Evolutionary conservation across 495 filamentous ascomycete species (phyloP), one percentile per base, ranked within the genome.

Genomic region (Hyaloscypha finlandica): DNA sequence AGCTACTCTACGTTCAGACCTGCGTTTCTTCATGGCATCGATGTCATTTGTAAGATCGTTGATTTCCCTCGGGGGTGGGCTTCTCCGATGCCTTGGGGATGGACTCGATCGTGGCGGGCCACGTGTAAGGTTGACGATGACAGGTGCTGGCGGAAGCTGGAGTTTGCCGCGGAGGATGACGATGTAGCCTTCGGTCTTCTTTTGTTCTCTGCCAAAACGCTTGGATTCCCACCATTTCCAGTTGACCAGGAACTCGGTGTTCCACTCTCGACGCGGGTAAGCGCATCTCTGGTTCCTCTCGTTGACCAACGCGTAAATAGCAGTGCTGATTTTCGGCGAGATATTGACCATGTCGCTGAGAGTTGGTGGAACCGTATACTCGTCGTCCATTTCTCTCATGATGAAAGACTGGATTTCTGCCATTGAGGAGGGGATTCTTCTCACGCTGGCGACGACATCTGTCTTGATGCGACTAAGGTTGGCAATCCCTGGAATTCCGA

Each of bases 111-210:
- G 25, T 25, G 25, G 25, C 25, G 25, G 25, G 25, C 25, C 25
- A 25, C 25, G 25, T 25, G 25, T 25, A 25, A 25, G 25, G 25
- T 25, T 25, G 25, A 25, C 25, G 25, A 25, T 25, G 25, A 25
- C 42, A 48, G 53, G 53, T 12, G 53, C 1, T 25, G 22, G 53
- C 1, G 20, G 53, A 6, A 5, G 2, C 1, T 32, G 16, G 29
- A 20, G 29, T 33, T 19, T n/a, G 30, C 56, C 56, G 8, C 31
- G 6, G 31, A 59, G 30, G n/a, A 59, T 59, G 22, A 59, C 56
- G 9, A 59, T 59, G n/a, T 59, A 59, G 6, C 32, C 56, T 6
- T 59, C 56, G 25, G 32, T 59, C 8, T 31, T 32, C 56, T 59
- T 14, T 20, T 59, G 1, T 31, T 59, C 35, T 20, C 32, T 20